phyloP scores from a whole-genome alignment of 139 green algal genomes.

The Marvania coccoides region DNA sequence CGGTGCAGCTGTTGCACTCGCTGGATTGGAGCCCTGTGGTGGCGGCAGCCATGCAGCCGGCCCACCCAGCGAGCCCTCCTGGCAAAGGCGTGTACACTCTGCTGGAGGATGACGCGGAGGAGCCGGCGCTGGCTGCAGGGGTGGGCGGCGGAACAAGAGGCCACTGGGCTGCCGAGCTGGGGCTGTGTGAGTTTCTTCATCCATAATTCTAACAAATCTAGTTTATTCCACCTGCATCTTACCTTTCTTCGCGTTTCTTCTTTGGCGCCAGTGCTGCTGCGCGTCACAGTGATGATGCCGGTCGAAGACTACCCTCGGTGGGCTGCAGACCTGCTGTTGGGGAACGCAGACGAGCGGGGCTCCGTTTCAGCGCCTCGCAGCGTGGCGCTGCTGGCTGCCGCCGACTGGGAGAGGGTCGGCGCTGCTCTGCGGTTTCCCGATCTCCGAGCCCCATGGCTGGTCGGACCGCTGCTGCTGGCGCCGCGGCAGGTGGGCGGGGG shows the following conservation, averaged over 20 bases:
- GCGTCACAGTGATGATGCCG: slow-evolving; percentile 1
- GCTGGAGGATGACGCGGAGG: slow-evolving; percentile 9
- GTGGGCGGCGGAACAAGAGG: not conserved
- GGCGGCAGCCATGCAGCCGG: not conserved
- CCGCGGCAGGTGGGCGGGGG: not conserved
- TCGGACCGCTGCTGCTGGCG: slow-evolving; percentile 4
- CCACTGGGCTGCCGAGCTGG: slow-evolving; percentile 14
- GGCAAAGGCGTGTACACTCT: slow-evolving; percentile 4
- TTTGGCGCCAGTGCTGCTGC: too few relatives aligned
- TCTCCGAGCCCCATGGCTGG: slow-evolving; percentile 4
- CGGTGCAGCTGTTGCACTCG: not conserved
- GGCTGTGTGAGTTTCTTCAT: too few relatives aligned
- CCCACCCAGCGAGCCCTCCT: not conserved
- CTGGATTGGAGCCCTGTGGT: slow-evolving; percentile 18
- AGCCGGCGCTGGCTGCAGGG: not conserved
- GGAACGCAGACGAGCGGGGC: too few relatives aligned
- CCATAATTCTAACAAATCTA: too few relatives aligned
- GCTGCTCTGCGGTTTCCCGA: not conserved
- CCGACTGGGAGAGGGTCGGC: slow-evolving; percentile 2
- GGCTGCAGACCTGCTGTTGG: not conserved
- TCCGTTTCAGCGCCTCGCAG: too few relatives aligned
- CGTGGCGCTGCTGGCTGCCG: not conserved
- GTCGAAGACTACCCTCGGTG: not conserved
- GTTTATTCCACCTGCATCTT: too few relatives aligned
- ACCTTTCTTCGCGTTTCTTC: too few relatives aligned